A percentile compares a stretch with the other conserved stretches of the same genome.
These are phyloP conservation scores for Coccomyxa sp. DNA, from an alignment of 139 green algal species.

Conservation along the genomic window DNA sequence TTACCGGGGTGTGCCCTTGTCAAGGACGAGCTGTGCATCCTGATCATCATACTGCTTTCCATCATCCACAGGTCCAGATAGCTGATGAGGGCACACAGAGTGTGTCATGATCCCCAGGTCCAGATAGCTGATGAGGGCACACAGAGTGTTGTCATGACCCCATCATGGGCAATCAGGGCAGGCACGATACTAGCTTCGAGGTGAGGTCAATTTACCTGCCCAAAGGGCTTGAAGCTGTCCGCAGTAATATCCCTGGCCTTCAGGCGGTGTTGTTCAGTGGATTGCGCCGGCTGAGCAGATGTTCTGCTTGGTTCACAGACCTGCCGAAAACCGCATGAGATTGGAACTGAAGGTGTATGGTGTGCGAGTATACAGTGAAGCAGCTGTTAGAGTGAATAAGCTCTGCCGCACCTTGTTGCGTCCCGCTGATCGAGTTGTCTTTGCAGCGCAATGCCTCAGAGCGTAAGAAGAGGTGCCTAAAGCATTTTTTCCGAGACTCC, in stretches of 20 bases:
- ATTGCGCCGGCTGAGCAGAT: no score
- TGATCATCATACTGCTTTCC: slow-evolving; percentile 60
- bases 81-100: slow-evolving; percentile 18
- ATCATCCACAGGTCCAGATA: slow-evolving; percentile 53
- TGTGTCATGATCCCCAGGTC: slow-evolving; percentile 44
- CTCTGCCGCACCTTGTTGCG: no score
- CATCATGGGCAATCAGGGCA: not conserved
- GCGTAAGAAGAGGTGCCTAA: no score
- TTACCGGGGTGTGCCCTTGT: slow-evolving; percentile 57
- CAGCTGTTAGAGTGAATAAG: no score
- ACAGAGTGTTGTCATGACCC: not conserved
- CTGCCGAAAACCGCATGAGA: no score
- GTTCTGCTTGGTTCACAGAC: no score
- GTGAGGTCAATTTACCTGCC: slow-evolving; percentile 40
- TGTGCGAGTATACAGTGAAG: no score
- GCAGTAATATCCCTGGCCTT: slow-evolving; percentile 39
- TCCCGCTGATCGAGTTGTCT: no score
- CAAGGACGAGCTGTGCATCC: slow-evolving; percentile 64
- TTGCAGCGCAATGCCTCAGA: no score
- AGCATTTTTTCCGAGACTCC: no score
- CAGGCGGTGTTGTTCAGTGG: no score
- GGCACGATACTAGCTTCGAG: not conserved
- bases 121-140: slow-evolving; percentile 36
- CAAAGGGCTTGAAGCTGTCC: slow-evolving; percentile 61
- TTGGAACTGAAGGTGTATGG: no score